Evolutionary conservation across 306 rosid species (phyloP).

Genomic region (Alnus rubra): DNA sequence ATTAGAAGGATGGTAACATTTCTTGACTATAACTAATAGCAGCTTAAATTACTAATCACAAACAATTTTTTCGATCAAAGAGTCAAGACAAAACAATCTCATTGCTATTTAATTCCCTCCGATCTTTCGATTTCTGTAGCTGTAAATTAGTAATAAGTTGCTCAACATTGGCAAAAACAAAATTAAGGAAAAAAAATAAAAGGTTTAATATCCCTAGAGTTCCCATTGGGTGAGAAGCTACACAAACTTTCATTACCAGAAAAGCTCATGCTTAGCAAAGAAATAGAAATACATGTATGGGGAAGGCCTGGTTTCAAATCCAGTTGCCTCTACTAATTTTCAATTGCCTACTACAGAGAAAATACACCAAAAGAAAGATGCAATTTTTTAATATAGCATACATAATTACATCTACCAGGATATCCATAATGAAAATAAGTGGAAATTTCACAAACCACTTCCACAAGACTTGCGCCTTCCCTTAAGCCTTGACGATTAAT

Average conservation of each 20-base stretch:
- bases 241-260: background rate
- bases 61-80: background rate
- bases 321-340: background rate
- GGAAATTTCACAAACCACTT: conserved; percentile 76
- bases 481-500: conserved; percentile 79
- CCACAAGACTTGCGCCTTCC: conserved; percentile 94
- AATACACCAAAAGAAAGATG: background rate
- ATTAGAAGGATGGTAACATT: background rate
- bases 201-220: background rate
- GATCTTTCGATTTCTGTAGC: background rate
- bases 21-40: background rate
- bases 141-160: background rate
- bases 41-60: background rate
- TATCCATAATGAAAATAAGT: conserved; percentile 1
- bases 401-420: conserved; percentile 16
- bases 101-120: background rate
- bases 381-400: conserved; percentile 5
- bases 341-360: background rate
- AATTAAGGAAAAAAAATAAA: background rate
- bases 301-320: background rate
- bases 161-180: background rate
- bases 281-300: background rate
- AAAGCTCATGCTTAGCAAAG: background rate
- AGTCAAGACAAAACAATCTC: background rate
- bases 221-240: background rate